A percentile compares a stretch with the other conserved stretches of the same genome.
These are phyloP conservation scores for Kwoniella heveanensis DNA, from an alignment of 768 basidiomycete species.

Conservation along the genomic window DNA sequence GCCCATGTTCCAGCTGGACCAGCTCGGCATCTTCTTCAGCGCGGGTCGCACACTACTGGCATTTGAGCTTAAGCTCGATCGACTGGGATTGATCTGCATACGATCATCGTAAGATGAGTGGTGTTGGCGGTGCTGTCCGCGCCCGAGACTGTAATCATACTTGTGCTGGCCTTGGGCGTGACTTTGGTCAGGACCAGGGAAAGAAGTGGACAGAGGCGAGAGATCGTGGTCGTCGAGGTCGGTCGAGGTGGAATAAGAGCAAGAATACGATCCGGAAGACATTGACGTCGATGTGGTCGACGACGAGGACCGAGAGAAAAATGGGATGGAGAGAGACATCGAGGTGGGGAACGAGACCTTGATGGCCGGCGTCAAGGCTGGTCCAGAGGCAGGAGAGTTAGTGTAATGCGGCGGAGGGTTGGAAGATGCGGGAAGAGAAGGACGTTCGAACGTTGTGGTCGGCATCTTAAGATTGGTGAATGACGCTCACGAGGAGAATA, in stretches of 20 bases:
- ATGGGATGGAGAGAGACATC: conserved; percentile 19
- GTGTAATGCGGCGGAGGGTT: too few relatives aligned
- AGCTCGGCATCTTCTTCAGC: conserved; percentile 23
- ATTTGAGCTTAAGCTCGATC: not conserved
- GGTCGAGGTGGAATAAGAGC: not conserved
- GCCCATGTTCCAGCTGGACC: conserved; percentile 16
- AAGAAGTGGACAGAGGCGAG: not conserved
- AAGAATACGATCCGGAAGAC: conserved; percentile 6
- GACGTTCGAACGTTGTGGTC: not conserved
- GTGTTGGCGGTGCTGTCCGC: not conserved
- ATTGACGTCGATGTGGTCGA: conserved; percentile 8
- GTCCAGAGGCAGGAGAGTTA: too few relatives aligned
- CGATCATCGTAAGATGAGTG: not conserved
- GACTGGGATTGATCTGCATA: not conserved
- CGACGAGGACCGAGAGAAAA: conserved; percentile 22
- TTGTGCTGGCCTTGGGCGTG: not conserved
- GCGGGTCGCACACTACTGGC: not conserved
- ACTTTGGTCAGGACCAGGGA: not conserved
- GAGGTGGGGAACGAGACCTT: conserved; percentile 8
- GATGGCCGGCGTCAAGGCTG: not conserved
- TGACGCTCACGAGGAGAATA: too few relatives aligned
- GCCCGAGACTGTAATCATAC: not conserved
- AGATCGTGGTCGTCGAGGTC: not conserved
- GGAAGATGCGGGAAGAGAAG: not conserved
- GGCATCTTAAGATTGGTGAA: not conserved